phyloP scores from a whole-genome alignment of 2,329 filamentous ascomycete species.

The Lizonia empirigonia region DNA sequence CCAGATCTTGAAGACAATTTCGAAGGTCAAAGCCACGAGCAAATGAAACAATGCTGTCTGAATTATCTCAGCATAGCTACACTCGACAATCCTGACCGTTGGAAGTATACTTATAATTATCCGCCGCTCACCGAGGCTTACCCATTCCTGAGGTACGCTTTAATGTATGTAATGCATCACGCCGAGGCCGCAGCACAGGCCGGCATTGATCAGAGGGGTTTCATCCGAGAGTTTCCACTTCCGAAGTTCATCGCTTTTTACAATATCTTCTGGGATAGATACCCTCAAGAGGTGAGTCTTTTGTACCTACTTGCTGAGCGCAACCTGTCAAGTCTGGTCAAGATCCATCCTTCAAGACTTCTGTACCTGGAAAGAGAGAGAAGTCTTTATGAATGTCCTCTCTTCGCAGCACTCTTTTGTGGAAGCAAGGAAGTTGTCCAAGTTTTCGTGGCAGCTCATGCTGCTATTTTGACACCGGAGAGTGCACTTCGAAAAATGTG shows the following conservation, averaged over 20 bases:
- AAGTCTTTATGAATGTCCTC: conserved; percentile 38
- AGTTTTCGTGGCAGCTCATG: too few species aligned
- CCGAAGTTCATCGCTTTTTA: conserved; percentile 4
- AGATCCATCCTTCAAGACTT: conserved; percentile 24
- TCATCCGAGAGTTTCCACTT: too few species aligned
- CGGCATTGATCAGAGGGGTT: too few species aligned
- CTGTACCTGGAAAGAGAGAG: conserved; percentile 27
- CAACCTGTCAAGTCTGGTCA: conserved; percentile 38
- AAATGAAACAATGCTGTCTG: conserved; percentile 50
- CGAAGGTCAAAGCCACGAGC: conserved; percentile 49
- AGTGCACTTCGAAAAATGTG: too few species aligned
- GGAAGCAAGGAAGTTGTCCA: too few species aligned
- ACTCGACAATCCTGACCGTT: too few species aligned
- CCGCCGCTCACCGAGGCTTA: neutral
- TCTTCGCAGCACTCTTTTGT: conserved; percentile 7
- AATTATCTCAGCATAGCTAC: conserved; percentile 42
- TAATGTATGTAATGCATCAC: too few species aligned
- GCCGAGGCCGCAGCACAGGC: too few species aligned
- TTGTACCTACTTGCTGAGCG: conserved; percentile 31
- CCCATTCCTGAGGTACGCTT: too few species aligned
- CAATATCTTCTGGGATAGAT: conserved; percentile 44
- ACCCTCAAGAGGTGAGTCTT: conserved; percentile 19
- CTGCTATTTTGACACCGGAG: too few species aligned
- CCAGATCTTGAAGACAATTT: conserved; percentile 43
- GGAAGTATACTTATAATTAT: too few species aligned